Percentiles rank a stretch among this genome's conserved stretches.
Evolutionary conservation across 2,329 filamentous ascomycete genomes (phyloP).

Genomic region (Claviceps monticola): DNA sequence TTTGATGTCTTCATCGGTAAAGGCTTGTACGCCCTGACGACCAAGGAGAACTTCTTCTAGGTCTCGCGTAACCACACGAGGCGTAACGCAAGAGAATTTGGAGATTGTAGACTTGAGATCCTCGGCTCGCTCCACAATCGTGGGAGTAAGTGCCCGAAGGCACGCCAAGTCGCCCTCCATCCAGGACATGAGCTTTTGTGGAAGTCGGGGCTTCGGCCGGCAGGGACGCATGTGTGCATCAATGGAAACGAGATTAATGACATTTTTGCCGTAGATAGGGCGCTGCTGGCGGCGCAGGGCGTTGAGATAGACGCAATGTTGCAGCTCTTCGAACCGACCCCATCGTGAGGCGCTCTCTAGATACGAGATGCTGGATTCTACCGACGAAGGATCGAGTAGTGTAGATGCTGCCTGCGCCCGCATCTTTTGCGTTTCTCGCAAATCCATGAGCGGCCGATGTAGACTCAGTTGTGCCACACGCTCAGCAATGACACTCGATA

Average conservation of each 20-base stretch:
- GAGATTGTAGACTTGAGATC: conserved; percentile 62
- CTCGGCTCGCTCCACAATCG: conserved; percentile 57
- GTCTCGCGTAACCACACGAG: conserved; percentile 71
- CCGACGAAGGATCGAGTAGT: conserved; percentile 49
- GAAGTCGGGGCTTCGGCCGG: conserved; percentile 44
- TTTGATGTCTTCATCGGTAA: conserved; percentile 42
- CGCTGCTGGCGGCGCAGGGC: conserved; percentile 65
- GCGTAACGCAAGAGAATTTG: conserved; percentile 87
- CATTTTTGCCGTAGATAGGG: conserved; percentile 66
- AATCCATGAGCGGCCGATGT: conserved; percentile 52
- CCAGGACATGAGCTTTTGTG: conserved; percentile 56
- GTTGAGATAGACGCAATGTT: conserved; percentile 69
- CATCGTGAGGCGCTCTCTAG: conserved; percentile 59
- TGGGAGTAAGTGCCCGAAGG: conserved; percentile 56
- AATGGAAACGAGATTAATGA: conserved; percentile 63
- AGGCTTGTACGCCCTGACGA: conserved; percentile 38
- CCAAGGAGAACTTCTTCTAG: conserved; percentile 56
- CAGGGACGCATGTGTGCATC: conserved; percentile 44
- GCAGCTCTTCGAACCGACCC: conserved; percentile 62
- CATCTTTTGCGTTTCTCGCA: conserved; percentile 56
- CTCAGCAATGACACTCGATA: conserved; percentile 41
- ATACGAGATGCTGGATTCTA: conserved; percentile 56
- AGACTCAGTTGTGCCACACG: conserved; percentile 54
- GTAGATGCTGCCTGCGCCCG: conserved; percentile 42
- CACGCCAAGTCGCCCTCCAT: conserved; percentile 54